Conservation (phyloP, 805 yeast species). For the Wickerhamomyces ciferrii region DNA sequence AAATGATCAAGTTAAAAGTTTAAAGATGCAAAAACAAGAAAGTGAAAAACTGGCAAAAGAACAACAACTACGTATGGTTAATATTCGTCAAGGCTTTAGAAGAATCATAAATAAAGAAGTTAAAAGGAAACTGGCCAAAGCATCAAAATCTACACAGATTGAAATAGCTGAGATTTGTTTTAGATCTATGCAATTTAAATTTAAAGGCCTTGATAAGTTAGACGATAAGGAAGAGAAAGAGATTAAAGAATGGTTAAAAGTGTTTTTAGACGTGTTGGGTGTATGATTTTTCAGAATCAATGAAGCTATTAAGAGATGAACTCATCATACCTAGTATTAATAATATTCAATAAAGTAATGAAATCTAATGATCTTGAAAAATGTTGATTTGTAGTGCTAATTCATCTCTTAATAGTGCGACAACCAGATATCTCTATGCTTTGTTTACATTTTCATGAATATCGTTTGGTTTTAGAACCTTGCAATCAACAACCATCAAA, state of each 20-base stretch:
- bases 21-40: not conserved
- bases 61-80: constrained; percentile 11
- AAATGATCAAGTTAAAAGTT: not conserved
- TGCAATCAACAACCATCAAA: too few relatives aligned
- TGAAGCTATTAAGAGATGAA: too few relatives aligned
- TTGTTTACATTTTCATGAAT: not conserved
- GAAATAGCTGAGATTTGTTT: constrained; percentile 21
- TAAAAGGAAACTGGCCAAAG: constrained; percentile 7
- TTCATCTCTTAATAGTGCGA: too few relatives aligned
- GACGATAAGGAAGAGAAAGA: constrained; percentile 6
- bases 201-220: constrained; percentile 7
- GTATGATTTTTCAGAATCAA: not conserved
- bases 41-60: constrained; percentile 3
- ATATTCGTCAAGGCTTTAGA: constrained; percentile 13
- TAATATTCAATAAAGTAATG: too few relatives aligned
- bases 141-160: constrained; percentile 9
- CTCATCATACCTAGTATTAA: too few relatives aligned
- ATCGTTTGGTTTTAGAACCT: not conserved
- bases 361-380: too few relatives aligned
- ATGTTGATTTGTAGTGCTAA: too few relatives aligned
- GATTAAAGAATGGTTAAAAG: constrained; percentile 14
- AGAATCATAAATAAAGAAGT: constrained; percentile 13
- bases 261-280: constrained; percentile 12
- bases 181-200: constrained; percentile 17
- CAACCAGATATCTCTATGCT: not conserved